Evolutionary conservation across 2,329 filamentous ascomycete genomes (phyloP).

Genomic region (Sarocladium brachiariae): DNA sequence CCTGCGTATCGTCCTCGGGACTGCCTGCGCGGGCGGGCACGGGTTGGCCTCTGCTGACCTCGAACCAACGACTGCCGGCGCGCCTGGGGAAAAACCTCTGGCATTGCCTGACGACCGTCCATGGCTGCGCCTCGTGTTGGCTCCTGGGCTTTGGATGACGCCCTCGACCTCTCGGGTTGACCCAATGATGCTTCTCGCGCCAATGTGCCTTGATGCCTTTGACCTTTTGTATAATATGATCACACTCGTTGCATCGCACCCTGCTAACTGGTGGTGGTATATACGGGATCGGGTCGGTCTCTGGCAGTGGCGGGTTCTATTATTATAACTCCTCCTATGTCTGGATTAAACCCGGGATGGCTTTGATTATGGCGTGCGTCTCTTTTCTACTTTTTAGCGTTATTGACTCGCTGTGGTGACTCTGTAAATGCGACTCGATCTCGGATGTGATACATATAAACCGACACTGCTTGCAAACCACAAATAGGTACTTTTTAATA

Average conservation of each 20-base stretch:
- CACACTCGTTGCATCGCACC: background rate
- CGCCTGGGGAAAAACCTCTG: background rate
- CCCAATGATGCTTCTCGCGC: background rate
- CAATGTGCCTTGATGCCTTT: background rate
- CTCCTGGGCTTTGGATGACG: background rate
- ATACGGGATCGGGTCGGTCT: background rate
- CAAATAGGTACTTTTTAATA: background rate
- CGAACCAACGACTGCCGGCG: background rate
- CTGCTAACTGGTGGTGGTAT: background rate
- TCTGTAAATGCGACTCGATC: background rate
- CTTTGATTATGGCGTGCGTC: background rate
- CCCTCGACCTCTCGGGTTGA: background rate
- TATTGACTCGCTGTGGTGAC: background rate
- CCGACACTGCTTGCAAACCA: background rate
- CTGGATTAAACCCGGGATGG: background rate
- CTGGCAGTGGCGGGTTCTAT: background rate
- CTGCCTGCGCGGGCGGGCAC: background rate
- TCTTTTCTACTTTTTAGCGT: background rate
- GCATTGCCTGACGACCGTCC: background rate
- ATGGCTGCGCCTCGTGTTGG: background rate
- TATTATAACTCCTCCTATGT: background rate
- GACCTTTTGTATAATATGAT: background rate
- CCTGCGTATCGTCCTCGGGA: background rate
- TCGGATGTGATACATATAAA: background rate
- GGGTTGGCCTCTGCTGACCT: background rate